Evolutionary conservation across 2,329 filamentous ascomycete genomes (phyloP).

Genomic region (Hypomyces rosellus): DNA sequence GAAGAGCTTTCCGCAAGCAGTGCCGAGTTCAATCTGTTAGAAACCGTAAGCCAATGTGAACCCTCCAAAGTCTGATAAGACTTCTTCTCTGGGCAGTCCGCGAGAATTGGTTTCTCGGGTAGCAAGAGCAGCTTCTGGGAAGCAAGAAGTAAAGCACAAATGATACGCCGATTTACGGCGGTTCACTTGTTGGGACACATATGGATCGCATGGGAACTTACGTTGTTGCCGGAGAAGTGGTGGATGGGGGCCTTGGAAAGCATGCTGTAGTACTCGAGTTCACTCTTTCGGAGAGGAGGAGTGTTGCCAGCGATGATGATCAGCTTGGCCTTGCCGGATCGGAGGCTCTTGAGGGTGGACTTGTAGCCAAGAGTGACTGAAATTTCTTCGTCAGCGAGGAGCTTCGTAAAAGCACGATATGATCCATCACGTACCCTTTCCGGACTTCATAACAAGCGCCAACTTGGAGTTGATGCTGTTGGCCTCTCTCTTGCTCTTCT

Average conservation of each 20-base stretch:
- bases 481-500: slow-evolving; percentile 83
- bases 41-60: slow-evolving; percentile 54
- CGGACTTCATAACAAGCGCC: slow-evolving; percentile 58
- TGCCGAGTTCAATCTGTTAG: slow-evolving; percentile 89
- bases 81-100: slow-evolving; percentile 84
- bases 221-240: slow-evolving; percentile 98
- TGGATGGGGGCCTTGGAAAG: slow-evolving; percentile 90
- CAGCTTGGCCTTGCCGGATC: slow-evolving; percentile 96
- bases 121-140: slow-evolving; percentile 15
- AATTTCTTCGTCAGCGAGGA: not conserved
- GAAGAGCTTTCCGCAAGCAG: slow-evolving; percentile 98
- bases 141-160: slow-evolving; percentile 3
- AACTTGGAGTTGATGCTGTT: slow-evolving; percentile 60
- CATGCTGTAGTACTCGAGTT: slow-evolving; percentile 95
- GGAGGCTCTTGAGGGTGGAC: slow-evolving; percentile 70
- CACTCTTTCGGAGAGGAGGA: slow-evolving; percentile 93
- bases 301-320: slow-evolving; percentile 93
- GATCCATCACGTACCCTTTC: slow-evolving; percentile 61
- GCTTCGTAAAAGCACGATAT: not conserved
- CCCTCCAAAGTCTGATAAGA: slow-evolving; percentile 83
- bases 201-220: slow-evolving; percentile 54
- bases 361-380: slow-evolving; percentile 38
- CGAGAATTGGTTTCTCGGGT: slow-evolving; percentile 22
- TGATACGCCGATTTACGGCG: slow-evolving; percentile 9
- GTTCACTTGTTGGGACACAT: slow-evolving; percentile 12